Conservation (phyloP, 257 asterid genomes). For the Rehmannia glutinosa region DNA sequence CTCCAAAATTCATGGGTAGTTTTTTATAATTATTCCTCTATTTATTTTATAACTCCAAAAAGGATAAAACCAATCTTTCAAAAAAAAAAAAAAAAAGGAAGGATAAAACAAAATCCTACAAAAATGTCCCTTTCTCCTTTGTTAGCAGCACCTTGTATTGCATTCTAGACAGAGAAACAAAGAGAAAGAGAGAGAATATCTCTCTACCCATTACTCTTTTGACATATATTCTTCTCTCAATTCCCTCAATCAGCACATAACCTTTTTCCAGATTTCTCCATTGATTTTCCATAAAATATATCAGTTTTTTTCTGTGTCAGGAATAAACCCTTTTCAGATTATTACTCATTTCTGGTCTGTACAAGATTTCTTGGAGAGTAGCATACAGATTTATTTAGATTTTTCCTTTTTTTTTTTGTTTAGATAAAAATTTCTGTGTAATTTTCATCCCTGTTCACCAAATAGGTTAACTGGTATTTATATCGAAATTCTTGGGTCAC, state of each 20-base stretch:
- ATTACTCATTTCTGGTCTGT: not conserved
- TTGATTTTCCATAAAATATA: slow-evolving; percentile 16
- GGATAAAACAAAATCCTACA: not conserved
- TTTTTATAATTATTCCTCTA: too few species aligned
- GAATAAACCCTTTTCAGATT: not conserved
- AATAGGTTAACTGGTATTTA: slow-evolving; percentile 4
- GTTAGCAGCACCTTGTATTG: slow-evolving; percentile 23
- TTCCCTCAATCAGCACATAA: slow-evolving; percentile 26
- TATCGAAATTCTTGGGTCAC: slow-evolving; percentile 1
- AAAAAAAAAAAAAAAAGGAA: not conserved
- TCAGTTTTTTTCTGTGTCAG: not conserved
- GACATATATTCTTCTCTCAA: slow-evolving; percentile 41
- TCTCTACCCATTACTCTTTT: slow-evolving; percentile 24
- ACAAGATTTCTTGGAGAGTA: not conserved
- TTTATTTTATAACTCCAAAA: too few species aligned
- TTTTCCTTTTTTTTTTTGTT: not conserved
- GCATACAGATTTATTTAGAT: slow-evolving; percentile 4
- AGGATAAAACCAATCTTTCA: too few species aligned
- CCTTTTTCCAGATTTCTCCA: slow-evolving; percentile 43
- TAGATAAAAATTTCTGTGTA: not conserved
- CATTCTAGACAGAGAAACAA: slow-evolving; percentile 5
- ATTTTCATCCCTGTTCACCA: slow-evolving; percentile 24
- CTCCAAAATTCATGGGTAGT: too few species aligned
- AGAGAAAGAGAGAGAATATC: slow-evolving; percentile 24
- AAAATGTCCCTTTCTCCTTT: slow-evolving; percentile 17